Evolutionary conservation across 1,284 basidiomycete species (phyloP).

Genomic region (Violaceomyces palustris): DNA sequence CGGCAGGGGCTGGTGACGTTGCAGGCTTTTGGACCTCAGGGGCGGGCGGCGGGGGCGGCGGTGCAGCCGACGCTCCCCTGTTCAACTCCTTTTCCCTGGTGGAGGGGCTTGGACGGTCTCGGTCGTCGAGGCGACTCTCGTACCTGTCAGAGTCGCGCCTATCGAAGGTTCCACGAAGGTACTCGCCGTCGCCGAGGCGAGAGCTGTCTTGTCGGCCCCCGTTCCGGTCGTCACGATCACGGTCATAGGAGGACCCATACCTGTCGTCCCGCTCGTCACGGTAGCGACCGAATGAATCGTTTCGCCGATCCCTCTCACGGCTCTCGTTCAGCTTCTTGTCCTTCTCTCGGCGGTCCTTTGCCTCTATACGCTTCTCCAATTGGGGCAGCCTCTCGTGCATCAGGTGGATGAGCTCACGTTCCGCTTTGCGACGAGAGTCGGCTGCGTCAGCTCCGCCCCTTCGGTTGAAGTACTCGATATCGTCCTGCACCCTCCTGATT

Average conservation of each 20-base stretch:
- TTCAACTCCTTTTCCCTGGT: slow-evolving; percentile 53
- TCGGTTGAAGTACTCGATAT: slow-evolving; percentile 79
- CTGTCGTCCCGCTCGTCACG: slow-evolving; percentile 13
- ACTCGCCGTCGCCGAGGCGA: slow-evolving; percentile 28
- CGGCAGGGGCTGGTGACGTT: slow-evolving; percentile 55
- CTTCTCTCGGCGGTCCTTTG: slow-evolving; percentile 70
- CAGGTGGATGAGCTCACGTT: slow-evolving; percentile 78
- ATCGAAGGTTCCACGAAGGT: slow-evolving; percentile 35
- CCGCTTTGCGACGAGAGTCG: slow-evolving; percentile 77
- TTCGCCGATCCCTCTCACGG: slow-evolving; percentile 76
- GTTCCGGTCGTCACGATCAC: slow-evolving; percentile 7
- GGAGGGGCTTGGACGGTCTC: slow-evolving; percentile 34
- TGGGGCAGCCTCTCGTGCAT: slow-evolving; percentile 89
- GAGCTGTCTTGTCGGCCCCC: slow-evolving; percentile 4
- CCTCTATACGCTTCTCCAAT: slow-evolving; percentile 78
- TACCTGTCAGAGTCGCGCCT: slow-evolving; percentile 11
- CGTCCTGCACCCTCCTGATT: slow-evolving; percentile 83
- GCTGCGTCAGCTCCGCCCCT: slow-evolving; percentile 68
- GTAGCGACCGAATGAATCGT: slow-evolving; percentile 59
- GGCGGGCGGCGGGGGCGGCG: slow-evolving; percentile 52
- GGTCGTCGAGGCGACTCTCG: slow-evolving; percentile 17
- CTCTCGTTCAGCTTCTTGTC: slow-evolving; percentile 57
- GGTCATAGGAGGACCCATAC: too few species aligned
- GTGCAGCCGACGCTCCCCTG: slow-evolving; percentile 53
- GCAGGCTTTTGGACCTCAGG: slow-evolving; percentile 13